phyloP scores from a whole-genome alignment of 768 basidiomycete genomes.

The Lentinula aciculospora region DNA sequence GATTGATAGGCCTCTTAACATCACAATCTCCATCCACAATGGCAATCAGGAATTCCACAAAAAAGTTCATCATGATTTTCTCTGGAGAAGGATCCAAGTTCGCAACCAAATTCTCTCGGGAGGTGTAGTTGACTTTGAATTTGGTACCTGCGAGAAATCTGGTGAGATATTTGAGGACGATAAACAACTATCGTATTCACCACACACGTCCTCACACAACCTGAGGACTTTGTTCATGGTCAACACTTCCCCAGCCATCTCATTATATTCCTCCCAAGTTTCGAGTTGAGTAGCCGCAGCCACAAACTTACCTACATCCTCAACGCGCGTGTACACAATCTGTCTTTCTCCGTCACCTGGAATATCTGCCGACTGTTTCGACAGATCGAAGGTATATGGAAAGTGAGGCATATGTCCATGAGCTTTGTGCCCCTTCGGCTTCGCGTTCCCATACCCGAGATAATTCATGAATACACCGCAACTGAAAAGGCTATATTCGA shows the following conservation, averaged over 20 bases:
- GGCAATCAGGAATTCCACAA: background rate
- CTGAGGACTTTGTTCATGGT: conserved; percentile 3
- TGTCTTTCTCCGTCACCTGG: conserved; percentile 6
- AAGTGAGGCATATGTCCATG: background rate
- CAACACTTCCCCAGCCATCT: conserved; percentile 1
- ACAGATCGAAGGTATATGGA: conserved; percentile 2
- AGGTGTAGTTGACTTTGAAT: background rate
- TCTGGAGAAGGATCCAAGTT: background rate
- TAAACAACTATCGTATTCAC: background rate
- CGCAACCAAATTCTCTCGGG: background rate
- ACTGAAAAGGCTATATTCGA: background rate
- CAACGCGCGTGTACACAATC: background rate
- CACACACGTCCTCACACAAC: background rate
- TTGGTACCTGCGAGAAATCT: background rate
- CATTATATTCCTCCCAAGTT: conserved; percentile 1
- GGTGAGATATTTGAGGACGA: background rate
- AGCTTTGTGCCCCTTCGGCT: conserved; percentile 2
- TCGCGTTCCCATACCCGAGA: conserved; percentile 1
- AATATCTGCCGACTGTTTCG: conserved; percentile 2
- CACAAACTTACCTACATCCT: conserved; percentile 7
- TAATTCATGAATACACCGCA: conserved; percentile 6
- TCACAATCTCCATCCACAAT: background rate
- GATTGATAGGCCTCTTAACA: background rate
- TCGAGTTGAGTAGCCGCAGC: conserved; percentile 4
- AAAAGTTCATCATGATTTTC: background rate